Conservation (phyloP, 2,329 filamentous ascomycete genomes). For the Aspergillus novoparasiticus region DNA sequence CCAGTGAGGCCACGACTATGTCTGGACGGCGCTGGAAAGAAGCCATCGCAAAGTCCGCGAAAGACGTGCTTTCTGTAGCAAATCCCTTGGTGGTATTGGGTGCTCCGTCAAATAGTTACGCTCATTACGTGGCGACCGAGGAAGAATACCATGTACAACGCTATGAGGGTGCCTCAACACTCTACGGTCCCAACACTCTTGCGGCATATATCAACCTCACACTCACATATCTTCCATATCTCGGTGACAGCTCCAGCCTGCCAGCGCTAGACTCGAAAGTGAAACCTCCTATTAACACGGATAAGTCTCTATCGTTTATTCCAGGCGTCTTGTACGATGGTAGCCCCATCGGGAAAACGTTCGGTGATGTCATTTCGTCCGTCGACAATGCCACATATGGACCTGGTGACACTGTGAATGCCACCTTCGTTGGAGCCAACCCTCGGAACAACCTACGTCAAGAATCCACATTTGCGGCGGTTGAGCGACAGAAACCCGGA, state of each 20-base stretch:
- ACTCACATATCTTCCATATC: constrained; percentile 68
- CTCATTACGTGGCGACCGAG: constrained; percentile 76
- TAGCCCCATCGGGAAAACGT: constrained; percentile 65
- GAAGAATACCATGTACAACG: constrained; percentile 84
- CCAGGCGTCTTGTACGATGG: constrained; percentile 75
- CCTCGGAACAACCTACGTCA: constrained; percentile 84
- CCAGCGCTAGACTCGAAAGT: constrained; percentile 57
- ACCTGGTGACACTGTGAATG: constrained; percentile 64
- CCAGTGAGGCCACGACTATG: constrained; percentile 92
- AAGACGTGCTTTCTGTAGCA: constrained; percentile 52
- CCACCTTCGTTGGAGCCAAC: constrained; percentile 81
- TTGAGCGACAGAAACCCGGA: constrained; percentile 63
- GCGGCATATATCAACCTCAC: constrained; percentile 87
- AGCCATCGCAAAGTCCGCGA: constrained; percentile 62
- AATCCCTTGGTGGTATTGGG: constrained; percentile 78
- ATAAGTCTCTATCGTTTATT: constrained; percentile 78
- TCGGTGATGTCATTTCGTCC: constrained; percentile 66
- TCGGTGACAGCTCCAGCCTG: constrained; percentile 52
- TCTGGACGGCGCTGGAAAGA: constrained; percentile 82
- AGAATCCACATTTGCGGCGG: constrained; percentile 74
- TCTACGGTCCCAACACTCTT: constrained; percentile 81
- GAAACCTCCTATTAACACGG: constrained; percentile 75
- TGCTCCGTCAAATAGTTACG: constrained; percentile 87
- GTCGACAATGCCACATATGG: constrained; percentile 57
- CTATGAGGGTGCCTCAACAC: constrained; percentile 92